Evolutionary conservation across 1,139 yeast genomes (phyloP).

Genomic region (Yamadazyma diospyri): DNA sequence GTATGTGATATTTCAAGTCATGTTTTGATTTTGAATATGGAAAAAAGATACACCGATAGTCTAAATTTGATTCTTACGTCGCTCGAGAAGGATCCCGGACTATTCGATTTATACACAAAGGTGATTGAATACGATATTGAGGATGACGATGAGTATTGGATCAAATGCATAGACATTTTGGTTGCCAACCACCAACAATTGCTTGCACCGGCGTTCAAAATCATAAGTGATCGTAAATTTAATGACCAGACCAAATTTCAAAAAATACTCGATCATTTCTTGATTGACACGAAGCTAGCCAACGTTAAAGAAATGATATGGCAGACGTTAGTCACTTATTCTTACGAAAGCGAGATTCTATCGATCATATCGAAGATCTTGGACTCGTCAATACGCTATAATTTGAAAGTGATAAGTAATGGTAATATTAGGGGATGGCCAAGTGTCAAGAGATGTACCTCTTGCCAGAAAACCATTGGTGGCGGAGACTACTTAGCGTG

Average conservation of each 20-base stretch:
- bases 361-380: slow-evolving; percentile 51
- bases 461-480: slow-evolving; percentile 58
- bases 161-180: slow-evolving; percentile 28
- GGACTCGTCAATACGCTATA: slow-evolving; percentile 49
- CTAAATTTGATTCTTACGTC: slow-evolving; percentile 23
- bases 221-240: slow-evolving; percentile 40
- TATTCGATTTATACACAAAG: slow-evolving; percentile 26
- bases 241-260: slow-evolving; percentile 39
- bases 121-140: slow-evolving; percentile 29
- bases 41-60: slow-evolving; percentile 23
- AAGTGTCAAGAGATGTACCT: slow-evolving; percentile 55
- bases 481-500: slow-evolving; percentile 43
- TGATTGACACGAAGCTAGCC: slow-evolving; percentile 36
- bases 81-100: slow-evolving; percentile 11
- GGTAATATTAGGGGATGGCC: slow-evolving; percentile 59
- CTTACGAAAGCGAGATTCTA: slow-evolving; percentile 59
- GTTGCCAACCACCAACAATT: slow-evolving; percentile 26
- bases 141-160: slow-evolving; percentile 38
- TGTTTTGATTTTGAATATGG: slow-evolving; percentile 22
- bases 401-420: slow-evolving; percentile 35
- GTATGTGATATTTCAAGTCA: slow-evolving; percentile 29
- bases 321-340: slow-evolving; percentile 62
- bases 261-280: slow-evolving; percentile 47
- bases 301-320: slow-evolving; percentile 60
- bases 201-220: slow-evolving; percentile 51